These are phyloP conservation scores for Phytophthora palmivora DNA, from an alignment of 352 stramenopile species.

Conservation along the genomic window DNA sequence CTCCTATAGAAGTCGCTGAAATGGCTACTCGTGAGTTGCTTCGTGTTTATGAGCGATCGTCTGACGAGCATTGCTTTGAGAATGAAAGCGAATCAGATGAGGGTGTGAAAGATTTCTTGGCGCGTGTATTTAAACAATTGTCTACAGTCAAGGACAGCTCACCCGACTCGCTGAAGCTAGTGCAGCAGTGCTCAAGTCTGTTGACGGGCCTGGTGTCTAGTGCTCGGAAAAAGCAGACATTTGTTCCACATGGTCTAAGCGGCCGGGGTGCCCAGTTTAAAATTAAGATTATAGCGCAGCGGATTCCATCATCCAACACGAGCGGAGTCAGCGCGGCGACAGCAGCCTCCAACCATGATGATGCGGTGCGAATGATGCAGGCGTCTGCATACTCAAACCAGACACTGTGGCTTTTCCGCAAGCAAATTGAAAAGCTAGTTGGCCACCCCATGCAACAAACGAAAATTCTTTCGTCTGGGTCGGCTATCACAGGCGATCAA, in stretches of 20 bases:
- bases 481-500: conserved; percentile 73
- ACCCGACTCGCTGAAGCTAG: conserved; percentile 61
- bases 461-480: conserved; percentile 79
- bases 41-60: conserved; percentile 79
- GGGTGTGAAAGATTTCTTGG: conserved; percentile 77
- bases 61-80: conserved; percentile 25
- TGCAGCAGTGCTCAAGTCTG: conserved; percentile 82
- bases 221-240: conserved; percentile 54
- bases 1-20: conserved; percentile 77
- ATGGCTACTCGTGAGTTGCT: conserved; percentile 81
- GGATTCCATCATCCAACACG: conserved; percentile 64
- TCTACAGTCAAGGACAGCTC: conserved; percentile 56
- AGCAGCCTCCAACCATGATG: conserved; percentile 46
- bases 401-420: conserved; percentile 71
- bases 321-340: conserved; percentile 25
- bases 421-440: conserved; percentile 77
- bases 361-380: conserved; percentile 65
- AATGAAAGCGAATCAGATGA: conserved; percentile 37
- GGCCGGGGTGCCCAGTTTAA: conserved; percentile 79
- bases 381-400: conserved; percentile 81
- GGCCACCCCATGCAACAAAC: conserved; percentile 80
- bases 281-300: conserved; percentile 83
- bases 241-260: conserved; percentile 70
- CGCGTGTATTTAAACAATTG: conserved; percentile 81
- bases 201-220: conserved; percentile 74